A percentile compares a stretch with the other conserved stretches of the same genome.
Conservation (phyloP, 2,329 filamentous ascomycete genomes). For the Trichoderma harzianum region DNA sequence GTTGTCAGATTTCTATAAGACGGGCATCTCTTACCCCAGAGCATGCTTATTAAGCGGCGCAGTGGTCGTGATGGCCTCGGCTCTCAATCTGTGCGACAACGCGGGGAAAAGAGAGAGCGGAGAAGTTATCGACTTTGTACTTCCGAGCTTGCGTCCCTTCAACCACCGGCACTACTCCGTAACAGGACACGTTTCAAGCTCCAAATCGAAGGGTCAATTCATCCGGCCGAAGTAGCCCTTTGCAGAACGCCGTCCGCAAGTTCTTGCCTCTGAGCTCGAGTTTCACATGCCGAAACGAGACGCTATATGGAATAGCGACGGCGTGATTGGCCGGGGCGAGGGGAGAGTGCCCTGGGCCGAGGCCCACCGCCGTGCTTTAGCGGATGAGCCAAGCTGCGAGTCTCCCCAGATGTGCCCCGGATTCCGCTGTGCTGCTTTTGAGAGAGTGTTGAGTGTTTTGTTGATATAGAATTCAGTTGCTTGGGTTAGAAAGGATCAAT, state of each 20-base stretch:
- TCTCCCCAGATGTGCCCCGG: conserved; percentile 4
- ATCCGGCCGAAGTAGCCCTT: neutral
- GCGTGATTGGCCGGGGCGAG: neutral
- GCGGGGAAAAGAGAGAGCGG: neutral
- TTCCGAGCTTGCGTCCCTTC: neutral
- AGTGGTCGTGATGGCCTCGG: neutral
- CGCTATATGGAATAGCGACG: neutral
- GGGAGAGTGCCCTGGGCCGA: neutral
- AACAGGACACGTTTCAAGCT: neutral
- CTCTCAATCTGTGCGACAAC: neutral
- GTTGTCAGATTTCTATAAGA: neutral
- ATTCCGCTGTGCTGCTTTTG: neutral
- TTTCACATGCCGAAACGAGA: conserved; percentile 11
- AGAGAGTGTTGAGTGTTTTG: neutral
- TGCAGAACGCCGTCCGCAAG: neutral
- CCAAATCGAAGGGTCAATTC: neutral
- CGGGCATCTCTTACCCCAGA: neutral
- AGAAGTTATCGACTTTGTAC: neutral
- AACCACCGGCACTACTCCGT: neutral
- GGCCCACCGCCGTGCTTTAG: conserved; percentile 10
- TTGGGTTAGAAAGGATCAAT: neutral
- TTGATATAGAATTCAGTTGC: neutral
- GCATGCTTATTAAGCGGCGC: neutral
- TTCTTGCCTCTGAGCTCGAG: neutral
- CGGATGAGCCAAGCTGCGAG: neutral